Conservation (phyloP, 225 moss, liverwort and hornwort species). For the Thuidium tamariscinum region DNA sequence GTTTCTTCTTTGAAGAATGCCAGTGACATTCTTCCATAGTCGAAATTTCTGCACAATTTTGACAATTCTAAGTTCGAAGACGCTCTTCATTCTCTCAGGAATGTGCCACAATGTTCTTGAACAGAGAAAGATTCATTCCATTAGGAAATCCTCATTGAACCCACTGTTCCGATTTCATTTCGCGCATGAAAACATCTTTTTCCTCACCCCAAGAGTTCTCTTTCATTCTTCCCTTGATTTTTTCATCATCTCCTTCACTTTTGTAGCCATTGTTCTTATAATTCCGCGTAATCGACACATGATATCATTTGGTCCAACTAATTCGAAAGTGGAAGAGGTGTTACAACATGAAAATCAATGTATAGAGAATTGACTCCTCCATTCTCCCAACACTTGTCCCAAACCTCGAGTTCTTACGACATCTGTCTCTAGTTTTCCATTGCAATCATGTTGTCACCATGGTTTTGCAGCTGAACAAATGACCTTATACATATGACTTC, state of each 20-base stretch:
- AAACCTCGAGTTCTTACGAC: background rate
- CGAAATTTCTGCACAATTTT: background rate
- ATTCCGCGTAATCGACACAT: background rate
- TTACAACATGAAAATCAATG: background rate
- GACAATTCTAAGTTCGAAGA: background rate
- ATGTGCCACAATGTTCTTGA: background rate
- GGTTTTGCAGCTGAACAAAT: too few relatives aligned
- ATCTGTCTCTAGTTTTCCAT: background rate
- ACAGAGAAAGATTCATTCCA: background rate
- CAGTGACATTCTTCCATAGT: background rate
- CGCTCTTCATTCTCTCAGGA: background rate
- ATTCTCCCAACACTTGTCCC: background rate
- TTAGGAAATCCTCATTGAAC: background rate
- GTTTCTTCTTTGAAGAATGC: background rate
- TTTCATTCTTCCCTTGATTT: background rate
- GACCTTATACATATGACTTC: too few relatives aligned
- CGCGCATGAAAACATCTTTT: background rate
- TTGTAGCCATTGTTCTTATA: too few relatives aligned
- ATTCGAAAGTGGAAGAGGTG: background rate
- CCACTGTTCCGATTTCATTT: background rate
- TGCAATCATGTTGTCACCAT: background rate
- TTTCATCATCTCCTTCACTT: background rate
- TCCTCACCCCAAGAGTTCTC: too few relatives aligned
- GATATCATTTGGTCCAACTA: background rate
- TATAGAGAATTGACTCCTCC: background rate